These are phyloP conservation scores for Parietaria judaica DNA, from an alignment of 306 rosid genomes.

Conservation along the genomic window DNA sequence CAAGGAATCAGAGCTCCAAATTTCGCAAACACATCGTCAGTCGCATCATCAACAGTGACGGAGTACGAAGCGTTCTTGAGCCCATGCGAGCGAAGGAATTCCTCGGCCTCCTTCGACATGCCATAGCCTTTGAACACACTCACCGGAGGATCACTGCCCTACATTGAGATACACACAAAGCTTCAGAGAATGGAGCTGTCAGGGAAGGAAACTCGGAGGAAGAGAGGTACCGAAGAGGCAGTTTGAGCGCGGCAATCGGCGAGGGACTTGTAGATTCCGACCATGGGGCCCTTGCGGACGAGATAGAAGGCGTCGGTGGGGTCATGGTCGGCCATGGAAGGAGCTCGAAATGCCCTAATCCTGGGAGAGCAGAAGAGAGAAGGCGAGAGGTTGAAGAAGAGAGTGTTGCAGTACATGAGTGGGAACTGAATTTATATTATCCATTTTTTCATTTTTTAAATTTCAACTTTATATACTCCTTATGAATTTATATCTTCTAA, in stretches of 20 bases:
- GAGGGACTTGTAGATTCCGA: constrained; percentile 63
- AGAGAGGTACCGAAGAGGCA: constrained; percentile 40
- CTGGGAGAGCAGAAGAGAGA: neutral
- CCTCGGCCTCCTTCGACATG: constrained; percentile 55
- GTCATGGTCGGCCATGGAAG: constrained; percentile 43
- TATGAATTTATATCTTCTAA: too few relatives aligned
- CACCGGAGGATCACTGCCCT: constrained; percentile 43
- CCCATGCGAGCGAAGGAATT: constrained; percentile 55
- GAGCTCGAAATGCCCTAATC: constrained; percentile 18
- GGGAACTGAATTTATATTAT: neutral
- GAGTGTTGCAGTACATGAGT: neutral
- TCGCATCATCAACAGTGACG: constrained; percentile 43
- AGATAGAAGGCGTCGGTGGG: constrained; percentile 67
- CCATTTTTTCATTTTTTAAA: neutral
- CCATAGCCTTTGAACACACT: constrained; percentile 59
- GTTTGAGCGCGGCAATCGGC: constrained; percentile 44
- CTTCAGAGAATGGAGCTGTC: neutral
- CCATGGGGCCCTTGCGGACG: constrained; percentile 59
- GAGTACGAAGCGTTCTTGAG: constrained; percentile 58
- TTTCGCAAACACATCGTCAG: constrained; percentile 48
- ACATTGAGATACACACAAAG: neutral
- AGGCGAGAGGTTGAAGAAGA: neutral
- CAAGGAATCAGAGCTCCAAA: constrained; percentile 60
- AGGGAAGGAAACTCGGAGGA: neutral
- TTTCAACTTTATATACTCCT: neutral